phyloP scores from a whole-genome alignment of 495 filamentous ascomycete genomes.

The Annulohypoxylon stygium region DNA sequence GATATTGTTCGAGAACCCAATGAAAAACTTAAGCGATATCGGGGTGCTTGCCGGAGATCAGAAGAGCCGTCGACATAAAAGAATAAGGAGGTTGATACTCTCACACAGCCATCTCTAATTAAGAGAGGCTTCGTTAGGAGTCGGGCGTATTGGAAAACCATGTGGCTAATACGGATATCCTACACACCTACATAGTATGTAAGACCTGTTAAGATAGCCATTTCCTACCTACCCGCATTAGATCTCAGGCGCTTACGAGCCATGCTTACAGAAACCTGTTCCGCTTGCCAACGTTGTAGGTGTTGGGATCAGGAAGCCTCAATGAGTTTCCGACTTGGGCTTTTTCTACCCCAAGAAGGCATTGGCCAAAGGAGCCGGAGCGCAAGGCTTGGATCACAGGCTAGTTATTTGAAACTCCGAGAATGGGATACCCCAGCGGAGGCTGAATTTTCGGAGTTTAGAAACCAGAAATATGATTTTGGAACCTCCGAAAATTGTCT shows the following conservation, averaged over 20 bases:
- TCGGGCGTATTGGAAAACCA: neutral
- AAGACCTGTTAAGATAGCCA: neutral
- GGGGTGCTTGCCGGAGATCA: conserved; percentile 12
- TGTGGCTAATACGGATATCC: neutral
- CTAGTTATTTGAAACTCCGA: conserved; percentile 38
- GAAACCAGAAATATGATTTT: conserved; percentile 14
- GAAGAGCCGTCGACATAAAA: conserved; percentile 16
- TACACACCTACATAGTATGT: neutral
- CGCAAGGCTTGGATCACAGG: conserved; percentile 17
- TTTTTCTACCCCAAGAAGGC: neutral
- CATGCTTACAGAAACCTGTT: conserved; percentile 1
- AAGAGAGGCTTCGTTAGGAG: neutral
- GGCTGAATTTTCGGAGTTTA: conserved; percentile 34
- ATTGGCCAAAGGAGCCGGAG: conserved; percentile 18
- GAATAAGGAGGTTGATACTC: neutral
- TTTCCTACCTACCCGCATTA: neutral
- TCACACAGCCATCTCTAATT: neutral
- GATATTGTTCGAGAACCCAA: neutral
- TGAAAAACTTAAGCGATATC: conserved; percentile 14
- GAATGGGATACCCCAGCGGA: conserved; percentile 9
- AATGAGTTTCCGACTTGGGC: conserved; percentile 26
- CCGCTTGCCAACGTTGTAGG: conserved; percentile 9
- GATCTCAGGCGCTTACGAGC: neutral
- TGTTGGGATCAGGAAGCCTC: conserved; percentile 9
- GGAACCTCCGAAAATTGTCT: conserved; percentile 6